Evolutionary conservation across 2,329 filamentous ascomycete genomes (phyloP).

Genomic region (Lasiodiplodia hormozganensis): DNA sequence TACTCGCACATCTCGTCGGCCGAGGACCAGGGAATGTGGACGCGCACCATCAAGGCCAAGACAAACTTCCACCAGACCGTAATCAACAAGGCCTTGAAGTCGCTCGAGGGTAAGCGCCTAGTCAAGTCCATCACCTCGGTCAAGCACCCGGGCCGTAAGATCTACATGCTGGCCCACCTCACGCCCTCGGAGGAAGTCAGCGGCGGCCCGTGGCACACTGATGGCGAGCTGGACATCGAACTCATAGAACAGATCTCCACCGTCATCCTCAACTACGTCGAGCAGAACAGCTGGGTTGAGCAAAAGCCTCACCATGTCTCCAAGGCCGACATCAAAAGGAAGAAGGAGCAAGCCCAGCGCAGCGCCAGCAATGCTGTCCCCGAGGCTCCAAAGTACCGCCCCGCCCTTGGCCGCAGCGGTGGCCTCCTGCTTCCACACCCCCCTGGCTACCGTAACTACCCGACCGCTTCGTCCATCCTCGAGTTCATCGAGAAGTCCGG

Average conservation of each 20-base stretch:
- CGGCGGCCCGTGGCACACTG: conserved; percentile 93
- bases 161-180: conserved; percentile 90
- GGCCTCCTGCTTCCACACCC: conserved; percentile 57
- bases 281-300: conserved; percentile 73
- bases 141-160: conserved; percentile 88
- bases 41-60: conserved; percentile 78
- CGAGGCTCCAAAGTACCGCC: conserved; percentile 33
- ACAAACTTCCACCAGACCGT: conserved; percentile 85
- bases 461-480: conserved; percentile 80
- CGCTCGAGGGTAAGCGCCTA: conserved; percentile 79
- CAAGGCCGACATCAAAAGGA: conserved; percentile 39
- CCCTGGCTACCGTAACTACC: conserved; percentile 76
- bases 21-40: conserved; percentile 88
- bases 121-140: conserved; percentile 92
- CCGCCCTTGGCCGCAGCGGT: conserved; percentile 36
- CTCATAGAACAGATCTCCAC: conserved; percentile 80
- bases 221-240: conserved; percentile 85
- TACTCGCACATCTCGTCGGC: conserved; percentile 89
- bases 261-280: conserved; percentile 76
- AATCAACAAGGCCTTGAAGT: conserved; percentile 82
- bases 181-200: conserved; percentile 88
- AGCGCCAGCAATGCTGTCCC: conserved; percentile 39
- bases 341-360: conserved; percentile 40
- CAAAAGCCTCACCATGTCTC: conserved; percentile 45
- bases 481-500: conserved; percentile 71